Evolutionary conservation across 2,329 filamentous ascomycete genomes (phyloP), one percentile per base, ranked within the genome.

Genomic region (Akanthomyces uredinophilus): DNA sequence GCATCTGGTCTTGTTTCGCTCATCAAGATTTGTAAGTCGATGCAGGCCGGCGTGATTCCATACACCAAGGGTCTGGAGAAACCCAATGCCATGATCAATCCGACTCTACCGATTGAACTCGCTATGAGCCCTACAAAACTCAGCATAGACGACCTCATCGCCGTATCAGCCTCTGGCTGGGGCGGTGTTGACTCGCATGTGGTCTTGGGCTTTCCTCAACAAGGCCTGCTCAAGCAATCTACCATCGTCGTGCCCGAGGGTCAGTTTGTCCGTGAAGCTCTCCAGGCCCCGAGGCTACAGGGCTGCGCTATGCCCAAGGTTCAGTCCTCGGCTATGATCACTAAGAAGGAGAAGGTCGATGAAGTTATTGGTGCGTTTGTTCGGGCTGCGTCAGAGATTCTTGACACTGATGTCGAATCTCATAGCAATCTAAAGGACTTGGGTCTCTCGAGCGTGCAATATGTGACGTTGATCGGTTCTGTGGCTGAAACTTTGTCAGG

Each of bases 61-160:
- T 78, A 87, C 8, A 82, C 87, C 1, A 80, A 90, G n/a, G 83
- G 85, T 1, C 75, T 90, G 1, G 87, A 87, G 1, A 77, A 90
- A 39, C 83, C 81, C 2, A 88, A 87, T 0, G 85, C 86, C 0
- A 76, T 89, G 2, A 65, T 65, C 51, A 52, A 65, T 20, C 61
- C 37, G 4, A 35, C 37, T 16, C 44, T 65, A 27, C 52, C 61
- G 4, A 32, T 65, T 7, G 41, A 43, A 22, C 27, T 65, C 44
- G 63, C 63, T 2, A 53, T 18, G 32, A 16, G 35, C 20, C 27
- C 53, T 29, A 65, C 51, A 16, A 22, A 37, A 11, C 51, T 65
- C 5, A n/a, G 35, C 1, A 32, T 22, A 5, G 61, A 61, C 11
- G 49, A 63, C 49, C 32, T 65, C 7, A 41, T 63, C 29, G 52